phyloP scores from a whole-genome alignment of 1,284 basidiomycete genomes.

The Neolentinus lepideus region DNA sequence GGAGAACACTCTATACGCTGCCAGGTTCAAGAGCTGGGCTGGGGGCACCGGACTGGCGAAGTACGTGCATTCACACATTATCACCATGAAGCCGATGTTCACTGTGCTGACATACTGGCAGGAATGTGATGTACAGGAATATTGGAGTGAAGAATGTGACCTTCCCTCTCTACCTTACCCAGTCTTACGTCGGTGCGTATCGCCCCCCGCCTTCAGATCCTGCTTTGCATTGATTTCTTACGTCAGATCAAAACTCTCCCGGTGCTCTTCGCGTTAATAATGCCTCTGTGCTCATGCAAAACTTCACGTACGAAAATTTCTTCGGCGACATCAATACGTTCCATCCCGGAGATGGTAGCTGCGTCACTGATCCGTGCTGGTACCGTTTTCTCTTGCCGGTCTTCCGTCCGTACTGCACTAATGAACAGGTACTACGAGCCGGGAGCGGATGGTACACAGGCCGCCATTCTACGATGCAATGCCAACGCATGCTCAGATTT shows the following conservation, averaged over 20 bases:
- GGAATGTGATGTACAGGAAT: conserved; percentile 52
- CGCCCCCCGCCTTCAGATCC: not conserved
- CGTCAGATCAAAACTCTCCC: not conserved
- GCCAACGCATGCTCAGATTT: not conserved
- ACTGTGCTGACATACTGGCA: not conserved
- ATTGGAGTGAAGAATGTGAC: conserved; percentile 44
- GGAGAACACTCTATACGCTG: conserved; percentile 45
- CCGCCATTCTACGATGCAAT: not conserved
- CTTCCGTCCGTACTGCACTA: not conserved
- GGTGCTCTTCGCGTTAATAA: conserved; percentile 34
- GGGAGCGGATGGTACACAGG: conserved; percentile 1
- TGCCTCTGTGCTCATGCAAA: conserved; percentile 37
- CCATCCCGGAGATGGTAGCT: conserved; percentile 37
- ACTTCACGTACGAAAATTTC: conserved; percentile 51
- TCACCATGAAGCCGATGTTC: not conserved
- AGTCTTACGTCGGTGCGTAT: conserved; percentile 36
- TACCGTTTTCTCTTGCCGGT: conserved; percentile 19
- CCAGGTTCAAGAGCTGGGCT: conserved; percentile 65
- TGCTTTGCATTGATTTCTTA: not conserved
- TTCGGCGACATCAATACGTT: conserved; percentile 30
- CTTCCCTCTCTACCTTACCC: conserved; percentile 57
- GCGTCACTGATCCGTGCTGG: conserved; percentile 54
- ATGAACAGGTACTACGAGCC: conserved; percentile 1
- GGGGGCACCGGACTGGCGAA: conserved; percentile 56
- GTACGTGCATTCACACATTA: conserved; percentile 22